phyloP scores from a whole-genome alignment of 1,139 yeast genomes.

The Hansenula anomala region DNA sequence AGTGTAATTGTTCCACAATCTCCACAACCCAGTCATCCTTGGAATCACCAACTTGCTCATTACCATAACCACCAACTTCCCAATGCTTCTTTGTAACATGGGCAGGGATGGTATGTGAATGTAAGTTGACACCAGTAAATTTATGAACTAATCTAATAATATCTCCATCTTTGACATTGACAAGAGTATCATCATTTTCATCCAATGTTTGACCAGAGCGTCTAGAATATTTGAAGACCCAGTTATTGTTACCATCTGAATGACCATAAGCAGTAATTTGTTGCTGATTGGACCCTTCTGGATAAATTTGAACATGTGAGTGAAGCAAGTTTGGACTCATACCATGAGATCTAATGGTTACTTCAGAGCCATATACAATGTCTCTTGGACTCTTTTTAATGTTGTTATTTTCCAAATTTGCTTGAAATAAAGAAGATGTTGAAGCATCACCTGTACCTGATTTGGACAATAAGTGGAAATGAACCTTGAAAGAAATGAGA shows the following conservation, averaged over 20 bases:
- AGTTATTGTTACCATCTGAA: conserved; percentile 65
- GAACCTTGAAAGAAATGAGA: conserved; percentile 69
- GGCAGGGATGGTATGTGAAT: conserved; percentile 55
- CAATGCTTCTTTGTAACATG: conserved; percentile 47
- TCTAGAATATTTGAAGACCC: conserved; percentile 48
- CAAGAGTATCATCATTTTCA: conserved; percentile 24
- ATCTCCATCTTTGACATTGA: conserved; percentile 44
- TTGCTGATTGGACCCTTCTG: conserved; percentile 69
- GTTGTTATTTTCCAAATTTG: conserved; percentile 52
- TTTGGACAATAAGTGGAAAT: conserved; percentile 66
- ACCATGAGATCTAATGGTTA: conserved; percentile 71
- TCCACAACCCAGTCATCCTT: conserved; percentile 76
- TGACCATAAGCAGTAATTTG: conserved; percentile 76
- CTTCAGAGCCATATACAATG: conserved; percentile 54
- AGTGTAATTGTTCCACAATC: conserved; percentile 50
- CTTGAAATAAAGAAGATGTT: conserved; percentile 66
- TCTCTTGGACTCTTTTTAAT: conserved; percentile 50
- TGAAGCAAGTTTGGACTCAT: conserved; percentile 65
- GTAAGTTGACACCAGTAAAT: conserved; percentile 49
- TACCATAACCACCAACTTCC: conserved; percentile 72
- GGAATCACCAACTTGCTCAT: conserved; percentile 45
- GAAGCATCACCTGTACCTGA: conserved; percentile 82
- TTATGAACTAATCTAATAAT: conserved; percentile 52
- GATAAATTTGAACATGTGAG: conserved; percentile 64
- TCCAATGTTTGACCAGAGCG: conserved; percentile 25